Conservation (phyloP, 2,329 filamentous ascomycete genomes). For the Aspergillaceae sp. region DNA sequence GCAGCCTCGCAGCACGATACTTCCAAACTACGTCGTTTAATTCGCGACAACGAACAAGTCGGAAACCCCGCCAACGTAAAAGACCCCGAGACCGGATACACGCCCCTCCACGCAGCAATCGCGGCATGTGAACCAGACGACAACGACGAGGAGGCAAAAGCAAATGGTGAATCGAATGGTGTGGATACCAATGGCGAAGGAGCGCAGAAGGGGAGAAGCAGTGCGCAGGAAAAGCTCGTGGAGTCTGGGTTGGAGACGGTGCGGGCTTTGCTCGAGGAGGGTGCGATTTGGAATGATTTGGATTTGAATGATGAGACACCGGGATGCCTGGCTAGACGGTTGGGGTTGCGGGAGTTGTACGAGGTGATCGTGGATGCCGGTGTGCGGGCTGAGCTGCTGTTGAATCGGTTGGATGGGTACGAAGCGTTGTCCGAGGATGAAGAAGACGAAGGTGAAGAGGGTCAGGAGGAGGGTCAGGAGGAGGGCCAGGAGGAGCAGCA, state of each 20-base stretch:
- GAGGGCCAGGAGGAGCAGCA: slow-evolving; percentile 26
- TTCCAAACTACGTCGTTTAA: slow-evolving; percentile 57
- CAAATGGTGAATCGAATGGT: slow-evolving; percentile 13
- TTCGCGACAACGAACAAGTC: slow-evolving; percentile 43
- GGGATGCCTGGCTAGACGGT: slow-evolving; percentile 66
- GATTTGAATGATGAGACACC: slow-evolving; percentile 82
- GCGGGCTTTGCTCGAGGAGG: slow-evolving; percentile 69
- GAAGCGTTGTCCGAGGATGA: slow-evolving; percentile 53
- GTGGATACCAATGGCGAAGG: slow-evolving; percentile 15
- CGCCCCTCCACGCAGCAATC: slow-evolving; percentile 83
- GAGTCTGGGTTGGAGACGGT: slow-evolving; percentile 60
- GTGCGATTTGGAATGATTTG: slow-evolving; percentile 96
- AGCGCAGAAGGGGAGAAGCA: slow-evolving; percentile 19
- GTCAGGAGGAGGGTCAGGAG: slow-evolving; percentile 6
- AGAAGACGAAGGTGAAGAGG: slow-evolving; percentile 29
- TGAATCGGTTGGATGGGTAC: slow-evolving; percentile 75
- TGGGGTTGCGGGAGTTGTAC: slow-evolving; percentile 66
- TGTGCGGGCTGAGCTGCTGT: slow-evolving; percentile 77
- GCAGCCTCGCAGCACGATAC: slow-evolving; percentile 61
- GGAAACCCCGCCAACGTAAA: slow-evolving; percentile 62
- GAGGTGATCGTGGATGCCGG: slow-evolving; percentile 79
- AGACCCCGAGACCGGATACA: slow-evolving; percentile 75
- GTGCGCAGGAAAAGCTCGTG: slow-evolving; percentile 28
- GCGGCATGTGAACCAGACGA: slow-evolving; percentile 54
- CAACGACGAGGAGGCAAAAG: slow-evolving; percentile 5